Evolutionary conservation across 306 rosid genomes (phyloP), one percentile per base, ranked within the genome.

Genomic region (Castanopsis chinensis): DNA sequence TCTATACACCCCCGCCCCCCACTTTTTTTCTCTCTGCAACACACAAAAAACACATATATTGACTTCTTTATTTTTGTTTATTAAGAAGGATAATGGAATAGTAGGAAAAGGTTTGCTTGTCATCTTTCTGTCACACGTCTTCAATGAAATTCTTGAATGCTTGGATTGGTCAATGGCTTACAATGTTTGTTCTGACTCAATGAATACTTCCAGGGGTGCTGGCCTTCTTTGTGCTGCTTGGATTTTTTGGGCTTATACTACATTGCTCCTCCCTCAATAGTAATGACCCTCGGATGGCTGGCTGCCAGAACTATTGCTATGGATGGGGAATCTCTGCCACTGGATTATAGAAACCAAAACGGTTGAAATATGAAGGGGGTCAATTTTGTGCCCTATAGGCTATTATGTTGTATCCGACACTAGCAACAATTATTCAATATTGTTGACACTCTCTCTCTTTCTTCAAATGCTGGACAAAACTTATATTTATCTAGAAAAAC

Each of bases 301-400:
- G 99, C 54, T 96, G 98, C 90, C 99, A 96, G 79, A 96, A 96
- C 84, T 96, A 98, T 85, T 96, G 99, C 79, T 96, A 96, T 57
- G 99, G 99, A 20, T 96, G 98, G 98, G 99, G 99, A 30, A 27
- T 63, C 5, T 27, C 30, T 63, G 69, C 21, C 70, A 17, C 12
- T 32, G 23, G 43, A 64, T 15, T 9, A 64, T 23, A 64, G 21
- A 32, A 25, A 25, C 13, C 20, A 64, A 6, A 64, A 30, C 21
- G 41, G 23, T 59, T 13, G 15, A 45, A 45, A 45, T 45, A 45
- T 45, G 53, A 45, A 1, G 5, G 25, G 27, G 67, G 2, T 12
- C 67, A 59, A 11, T 59, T 21, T 11, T 59, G 65, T 23, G 28
- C 3, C 30, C 27, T 23, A 12, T 37, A 37, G 45, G 45, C 53